phyloP scores from a whole-genome alignment of 2,329 filamentous ascomycete genomes.

The Cercospora berteroae region DNA sequence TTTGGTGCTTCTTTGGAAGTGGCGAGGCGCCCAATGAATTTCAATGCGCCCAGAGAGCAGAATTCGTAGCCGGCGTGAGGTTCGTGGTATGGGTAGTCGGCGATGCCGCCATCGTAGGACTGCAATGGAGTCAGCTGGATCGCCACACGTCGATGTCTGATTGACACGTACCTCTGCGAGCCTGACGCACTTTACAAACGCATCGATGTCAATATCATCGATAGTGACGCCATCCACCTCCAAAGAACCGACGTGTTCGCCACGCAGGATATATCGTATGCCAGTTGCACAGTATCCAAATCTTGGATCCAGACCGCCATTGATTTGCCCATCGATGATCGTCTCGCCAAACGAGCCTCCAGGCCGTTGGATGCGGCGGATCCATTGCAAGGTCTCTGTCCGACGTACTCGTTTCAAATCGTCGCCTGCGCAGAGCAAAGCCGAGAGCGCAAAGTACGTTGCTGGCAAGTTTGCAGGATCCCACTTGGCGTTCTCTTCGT shows the following conservation, averaged over 20 bases:
- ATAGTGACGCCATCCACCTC: conserved; percentile 55
- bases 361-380: conserved; percentile 69
- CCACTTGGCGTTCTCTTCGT: conserved; percentile 57
- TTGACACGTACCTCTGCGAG: conserved; percentile 48
- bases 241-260: conserved; percentile 49
- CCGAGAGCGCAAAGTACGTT: conserved; percentile 81
- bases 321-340: conserved; percentile 59
- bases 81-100: conserved; percentile 74
- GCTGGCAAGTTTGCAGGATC: conserved; percentile 81
- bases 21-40: conserved; percentile 66
- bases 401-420: conserved; percentile 64
- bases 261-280: conserved; percentile 75
- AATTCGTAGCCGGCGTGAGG: conserved; percentile 90
- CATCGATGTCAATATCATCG: conserved; percentile 72
- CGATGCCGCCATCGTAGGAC: conserved; percentile 83
- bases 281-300: conserved; percentile 83
- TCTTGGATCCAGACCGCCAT: conserved; percentile 79
- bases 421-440: conserved; percentile 66
- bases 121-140: conserved; percentile 45
- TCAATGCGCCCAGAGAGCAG: conserved; percentile 76
- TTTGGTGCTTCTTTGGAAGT: conserved; percentile 5
- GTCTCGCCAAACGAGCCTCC: conserved; percentile 94
- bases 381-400: conserved; percentile 67
- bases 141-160: conserved; percentile 11
- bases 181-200: conserved; percentile 68